Evolutionary conservation across 2,329 filamentous ascomycete species (phyloP), one percentile per base, ranked within the genome.

Genomic region (Ciborinia camelliae): DNA sequence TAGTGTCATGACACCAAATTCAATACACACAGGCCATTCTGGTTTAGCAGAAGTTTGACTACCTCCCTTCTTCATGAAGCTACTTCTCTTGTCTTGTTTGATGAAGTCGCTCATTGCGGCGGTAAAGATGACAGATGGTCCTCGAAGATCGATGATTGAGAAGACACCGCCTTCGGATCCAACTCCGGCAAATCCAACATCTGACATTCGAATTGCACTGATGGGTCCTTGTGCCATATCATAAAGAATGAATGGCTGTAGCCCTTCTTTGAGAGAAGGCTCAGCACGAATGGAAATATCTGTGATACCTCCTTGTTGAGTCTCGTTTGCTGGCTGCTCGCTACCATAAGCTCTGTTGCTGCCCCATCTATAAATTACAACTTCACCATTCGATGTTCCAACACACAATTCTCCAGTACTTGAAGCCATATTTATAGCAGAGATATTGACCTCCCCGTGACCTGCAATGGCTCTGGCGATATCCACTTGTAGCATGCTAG

Each of bases 1-100:
- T 4, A 97, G 79, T 3, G 90, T 96, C 87, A 99, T 89, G 54
- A 97, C 91, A 62, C 91, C 92, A 78, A 98, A 99, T 73, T 97
- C 91, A 35, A 98, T 86, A 37, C 81, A 83, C 0, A 91, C 92
- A 0, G 91, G 87, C 84, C 88, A 96, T 73, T 97, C 93, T 3
- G 80, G 74, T 61, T 81, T 80, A 1, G 79, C 74, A 5, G 80
- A 30, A 80, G 76, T 60, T 76, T 79, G 63, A 35, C 81, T 83
- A 65, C 81, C 82, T 15, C 79, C 79, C 76, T 82, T 79, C 72
- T 81, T 84, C 67, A 88, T 81, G 71, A 97, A 89, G 62, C 90
- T 92, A 2, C 86, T 81, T 35, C 89, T 84, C 76, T 92, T 96
- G 61, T 90, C 87, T n/a, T 84, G 81, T 73, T 91, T 94, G 39